Evolutionary conservation across 495 filamentous ascomycete genomes (phyloP).

Genomic region (Trichoderma asperelloides): DNA sequence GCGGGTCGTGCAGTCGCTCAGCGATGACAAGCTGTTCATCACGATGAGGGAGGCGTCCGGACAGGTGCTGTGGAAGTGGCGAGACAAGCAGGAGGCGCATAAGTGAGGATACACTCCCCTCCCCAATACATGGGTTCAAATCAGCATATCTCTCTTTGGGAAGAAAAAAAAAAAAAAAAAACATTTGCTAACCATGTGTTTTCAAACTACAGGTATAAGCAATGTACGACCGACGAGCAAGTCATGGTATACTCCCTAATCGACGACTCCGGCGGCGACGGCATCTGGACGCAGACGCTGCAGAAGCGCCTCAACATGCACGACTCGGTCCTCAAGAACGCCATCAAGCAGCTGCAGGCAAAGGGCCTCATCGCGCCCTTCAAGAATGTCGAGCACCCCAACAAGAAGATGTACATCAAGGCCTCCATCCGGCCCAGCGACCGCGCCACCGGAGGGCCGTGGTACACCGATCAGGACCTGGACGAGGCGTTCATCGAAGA

Average conservation of each 20-base stretch:
- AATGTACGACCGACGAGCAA: slow-evolving; percentile 56
- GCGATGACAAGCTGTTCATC: slow-evolving; percentile 60
- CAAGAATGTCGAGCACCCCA: slow-evolving; percentile 54
- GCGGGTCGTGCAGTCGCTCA: slow-evolving; percentile 50
- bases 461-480: slow-evolving; percentile 81
- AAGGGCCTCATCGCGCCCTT: slow-evolving; percentile 48
- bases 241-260: slow-evolving; percentile 76
- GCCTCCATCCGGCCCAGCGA: slow-evolving; percentile 67
- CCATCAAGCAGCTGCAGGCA: slow-evolving; percentile 66
- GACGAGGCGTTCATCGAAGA: slow-evolving; percentile 77
- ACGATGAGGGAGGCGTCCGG: slow-evolving; percentile 26
- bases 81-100: slow-evolving; percentile 58
- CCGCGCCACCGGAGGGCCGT: slow-evolving; percentile 83
- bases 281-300: slow-evolving; percentile 81
- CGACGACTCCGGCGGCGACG: slow-evolving; percentile 68
- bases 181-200: slow-evolving; percentile 2
- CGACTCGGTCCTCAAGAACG: slow-evolving; percentile 63
- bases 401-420: slow-evolving; percentile 79
- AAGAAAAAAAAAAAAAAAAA: too few species aligned
- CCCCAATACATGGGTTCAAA: neutral
- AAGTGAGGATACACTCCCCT: slow-evolving; percentile 42
- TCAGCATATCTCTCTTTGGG: too few species aligned
- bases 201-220: slow-evolving; percentile 49
- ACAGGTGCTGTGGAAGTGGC: slow-evolving; percentile 53
- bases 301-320: slow-evolving; percentile 67